Base-by-base conservation (phyloP, 129 eudicot genomes). In the Glebionis coronaria region DNA sequence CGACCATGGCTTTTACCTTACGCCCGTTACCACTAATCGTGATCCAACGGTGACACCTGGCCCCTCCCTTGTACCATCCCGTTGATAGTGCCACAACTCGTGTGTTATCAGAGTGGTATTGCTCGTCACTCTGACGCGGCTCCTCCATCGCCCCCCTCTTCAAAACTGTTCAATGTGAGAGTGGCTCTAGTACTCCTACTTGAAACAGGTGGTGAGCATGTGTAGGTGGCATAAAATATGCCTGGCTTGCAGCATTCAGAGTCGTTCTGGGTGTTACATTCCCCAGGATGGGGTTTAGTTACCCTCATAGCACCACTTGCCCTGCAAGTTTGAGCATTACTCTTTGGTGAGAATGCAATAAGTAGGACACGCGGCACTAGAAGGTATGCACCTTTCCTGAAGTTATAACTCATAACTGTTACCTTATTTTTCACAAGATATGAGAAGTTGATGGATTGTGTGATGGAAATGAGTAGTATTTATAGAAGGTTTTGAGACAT, bases 181-280 rank as follows among this genome's bases (percentile, higher is more conserved):
- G 69, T 71, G 14, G 83, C 84, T 19, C 42, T 21, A 15, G 83
- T n/a, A n/a, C n/a, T 25, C 45, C 67, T 3, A 71, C 67, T 52
- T 56, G 75, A 23, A 44, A 74, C 79, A 1, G 73, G 67, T 1
- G 76, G 76, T 2, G 76, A 72, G 52, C 76, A 72, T 35, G 23
- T 79, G 70, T 71, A 82, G 29, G 84, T 79, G 23, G 76, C 21
- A 66, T 82, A 82, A 12, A 44, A 28, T 53, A 65, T 65, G 9
- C 77, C 80, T 18, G 63, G 63, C 16, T 62, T 20, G 49, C 87
- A 82, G 29, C 80, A 79, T 27, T 44, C 45, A 0, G 79, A 74
- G 61, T 74, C 73, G 23, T 45, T 74, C 1, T 74, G 49, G 19
- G 29, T 58, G 61, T 65, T 66, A 68, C 79, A 74, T 57, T 66